Evolutionary conservation across 306 rosid species (phyloP), one percentile per base, ranked within the genome.

Genomic region (Malus fusca): DNA sequence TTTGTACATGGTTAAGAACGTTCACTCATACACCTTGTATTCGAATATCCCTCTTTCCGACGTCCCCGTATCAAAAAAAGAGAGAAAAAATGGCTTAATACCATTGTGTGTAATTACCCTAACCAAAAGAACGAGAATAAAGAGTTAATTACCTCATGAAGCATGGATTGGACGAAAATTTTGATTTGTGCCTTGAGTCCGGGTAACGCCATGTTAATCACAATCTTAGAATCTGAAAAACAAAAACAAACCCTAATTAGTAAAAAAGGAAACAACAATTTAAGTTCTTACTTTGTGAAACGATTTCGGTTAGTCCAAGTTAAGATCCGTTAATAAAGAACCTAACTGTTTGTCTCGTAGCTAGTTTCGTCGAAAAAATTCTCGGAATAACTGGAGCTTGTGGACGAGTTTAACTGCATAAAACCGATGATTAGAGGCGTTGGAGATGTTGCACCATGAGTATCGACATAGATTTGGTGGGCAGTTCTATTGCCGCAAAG

Each of bases 121-220:
- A 48, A 15, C 21, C 21, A 48, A 48, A 15, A n/a, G 37, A 23
- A 10, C 14, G 0, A 3, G 13, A 22, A n/a, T 21, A 22, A 56
- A 75, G 12, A 18, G 21, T 7, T 21, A 28, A 3, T 37, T 61
- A 73, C 82, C 81, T 82, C 62, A 2, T 48, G 33, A 62, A 72
- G 55, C 76, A 73, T 77, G 63, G 73, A 82, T 26, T 68, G 58
- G 37, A 73, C 56, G 0, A 48, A 46, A 48, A 44, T 31, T 37
- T 82, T 73, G 72, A 67, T 71, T 22, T 77, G 71, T 64, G 46
- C 37, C 66, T 68, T 48, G 22, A 37, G 21, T 51, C n/a, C 44
- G 26, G 78, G 35, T 63, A 77, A 67, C 0, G 19, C 68, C 69
- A 73, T 82, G 31, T 60, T 66, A 56, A 8, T 66, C 48, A 48